Base-by-base conservation (phyloP, 768 basidiomycete genomes). In the Suillus discolor region DNA sequence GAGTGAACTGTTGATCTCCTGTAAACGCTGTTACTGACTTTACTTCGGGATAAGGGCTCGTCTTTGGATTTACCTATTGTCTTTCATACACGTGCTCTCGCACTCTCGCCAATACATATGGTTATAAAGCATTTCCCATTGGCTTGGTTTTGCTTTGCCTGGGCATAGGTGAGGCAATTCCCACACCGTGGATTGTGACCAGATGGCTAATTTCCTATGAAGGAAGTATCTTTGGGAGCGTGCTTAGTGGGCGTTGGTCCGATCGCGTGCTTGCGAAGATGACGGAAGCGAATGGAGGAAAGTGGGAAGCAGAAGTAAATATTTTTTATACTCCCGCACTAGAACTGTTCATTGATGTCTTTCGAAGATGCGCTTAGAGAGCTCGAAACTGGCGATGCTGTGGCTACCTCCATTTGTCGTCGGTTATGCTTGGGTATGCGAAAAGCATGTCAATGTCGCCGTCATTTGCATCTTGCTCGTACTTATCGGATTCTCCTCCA, bases 91-190 rank as follows among this genome's bases (percentile, higher is more conserved):
- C 92, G 0, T 86, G 87, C 16, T 83, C 92, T 7, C 83, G 91
- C 64, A 93, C 91, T 1, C 81, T 96, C 15, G 83, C 80, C 8
- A 73, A 77, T 34, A 75, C 81, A 3, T 96, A 96, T 70, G 72
- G 81, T 34, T 94, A 90, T 73, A 80, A 85, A 53, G 80, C 94
- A 0, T 78, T 96, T 6, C 80, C 87, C 54, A 86, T 91, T 60
- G 95, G 95, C 5, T 75, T 95, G 34, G 86, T 94, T 12, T 84
- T 95, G 5, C 83, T 97, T 8, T 77, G 89, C 0, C 90, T 88
- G 69, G 94, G 94, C 54, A 68, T 85, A 18, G 91, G 91, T 88
- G 63, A 42, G 82, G 41, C 6, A 16, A 71, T 54, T 11, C 64
- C 11, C 16, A 2, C 61, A 42, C 8, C 6, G 11, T n/a, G 34